phyloP scores from a whole-genome alignment of 2,329 filamentous ascomycete genomes.

The Neofusicoccum sp. region DNA sequence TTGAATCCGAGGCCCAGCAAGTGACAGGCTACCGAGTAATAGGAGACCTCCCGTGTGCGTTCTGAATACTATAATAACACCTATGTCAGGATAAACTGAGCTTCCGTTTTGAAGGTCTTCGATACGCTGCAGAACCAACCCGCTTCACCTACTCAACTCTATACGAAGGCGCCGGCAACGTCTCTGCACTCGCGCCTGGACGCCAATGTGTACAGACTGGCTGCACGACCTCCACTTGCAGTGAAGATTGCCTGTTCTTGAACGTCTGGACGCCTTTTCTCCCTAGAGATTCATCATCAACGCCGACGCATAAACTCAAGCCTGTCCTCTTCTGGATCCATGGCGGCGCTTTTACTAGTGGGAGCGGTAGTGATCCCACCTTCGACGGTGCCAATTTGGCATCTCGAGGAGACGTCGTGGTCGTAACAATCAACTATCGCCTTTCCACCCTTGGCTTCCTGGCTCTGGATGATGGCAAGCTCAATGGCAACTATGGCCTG shows the following conservation, averaged over 20 bases:
- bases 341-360: constrained; percentile 44
- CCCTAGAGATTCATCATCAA: constrained; percentile 22
- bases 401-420: constrained; percentile 36
- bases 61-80: constrained; percentile 29
- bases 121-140: constrained; percentile 46
- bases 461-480: constrained; percentile 45
- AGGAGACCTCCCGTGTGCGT: not conserved
- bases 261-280: constrained; percentile 42
- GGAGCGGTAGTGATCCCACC: constrained; percentile 44
- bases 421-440: constrained; percentile 46
- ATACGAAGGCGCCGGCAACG: constrained; percentile 34
- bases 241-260: constrained; percentile 47
- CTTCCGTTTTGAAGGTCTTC: constrained; percentile 53
- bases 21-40: constrained; percentile 22
- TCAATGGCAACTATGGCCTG: constrained; percentile 45
- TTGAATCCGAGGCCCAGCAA: constrained; percentile 21
- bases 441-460: constrained; percentile 36
- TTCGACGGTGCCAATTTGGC: constrained; percentile 17
- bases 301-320: constrained; percentile 35
- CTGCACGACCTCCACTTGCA: constrained; percentile 26
- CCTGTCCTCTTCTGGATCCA: constrained; percentile 51
- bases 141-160: constrained; percentile 47
- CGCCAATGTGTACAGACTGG: constrained; percentile 41
- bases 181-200: constrained; percentile 39
- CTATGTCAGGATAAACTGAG: constrained; percentile 38